Evolutionary conservation across 306 rosid species (phyloP), one percentile per base, ranked within the genome.

Genomic region (Canavalia ensiformis): DNA sequence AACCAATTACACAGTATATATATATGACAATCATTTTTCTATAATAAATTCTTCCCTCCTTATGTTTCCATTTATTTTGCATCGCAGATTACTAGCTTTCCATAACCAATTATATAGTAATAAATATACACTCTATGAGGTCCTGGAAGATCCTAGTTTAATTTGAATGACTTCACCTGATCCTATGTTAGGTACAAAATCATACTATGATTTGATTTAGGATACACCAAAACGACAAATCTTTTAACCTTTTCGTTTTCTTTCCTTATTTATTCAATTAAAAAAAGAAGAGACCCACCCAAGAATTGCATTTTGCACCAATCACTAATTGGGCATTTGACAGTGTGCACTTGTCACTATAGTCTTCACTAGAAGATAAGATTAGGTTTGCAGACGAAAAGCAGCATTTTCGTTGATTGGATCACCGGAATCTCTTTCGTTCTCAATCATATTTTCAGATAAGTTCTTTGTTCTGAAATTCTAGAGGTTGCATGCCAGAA

Each of bases 391-490:
- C 55, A 68, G 73, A 68, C 18, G 39, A 68, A 68, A 68, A 50
- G 63, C 6, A 34, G 71, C 31, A 9, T 65, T 74, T 73, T 39
- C 5, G 25, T 3, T 66, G 35, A 78, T 78, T 54, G 63, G 81
- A 54, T 74, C 45, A 47, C 2, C 66, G 63, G 69, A 81, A 55
- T 64, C 56, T 63, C 5, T 55, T 7, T 75, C 71, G 46, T 46
- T 12, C 45, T 9, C 54, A 30, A 12, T 41, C 62, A 13, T 65
- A 13, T 37, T n/a, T 42, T 66, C 4, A 18, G 46, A 12, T 49
- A 49, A 51, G 30, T 81, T 69, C 58, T 18, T 81, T 81, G 62
- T 65, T 74, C 69, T 54, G 30, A 44, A 66, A 74, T 74, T 81
- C 11, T 6, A n/a, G 8, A 72, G 31, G 34, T 64, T 73, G 68